Conservation (phyloP, 768 basidiomycete species). For the Infundibulicybe gibba region DNA sequence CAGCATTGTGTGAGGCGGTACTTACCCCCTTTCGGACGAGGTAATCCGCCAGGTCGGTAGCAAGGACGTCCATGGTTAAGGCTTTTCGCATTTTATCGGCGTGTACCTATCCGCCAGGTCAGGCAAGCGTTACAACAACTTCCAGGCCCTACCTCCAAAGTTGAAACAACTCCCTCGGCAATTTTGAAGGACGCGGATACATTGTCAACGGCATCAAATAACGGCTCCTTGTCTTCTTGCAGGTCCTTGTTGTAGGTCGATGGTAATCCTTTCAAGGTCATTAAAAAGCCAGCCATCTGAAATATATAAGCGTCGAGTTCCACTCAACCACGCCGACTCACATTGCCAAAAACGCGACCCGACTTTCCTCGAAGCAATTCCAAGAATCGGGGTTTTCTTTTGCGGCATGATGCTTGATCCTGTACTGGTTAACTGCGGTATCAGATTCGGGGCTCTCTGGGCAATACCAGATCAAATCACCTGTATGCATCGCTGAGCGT, state of each 20-base stretch:
- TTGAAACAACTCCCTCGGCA: constrained; percentile 91
- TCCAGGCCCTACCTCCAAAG: constrained; percentile 66
- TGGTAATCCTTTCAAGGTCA: constrained; percentile 95
- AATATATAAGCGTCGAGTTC: constrained; percentile 4
- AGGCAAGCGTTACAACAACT: not conserved
- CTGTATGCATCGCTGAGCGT: constrained; percentile 97
- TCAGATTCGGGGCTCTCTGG: not conserved
- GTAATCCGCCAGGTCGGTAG: constrained; percentile 98
- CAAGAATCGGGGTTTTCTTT: constrained; percentile 98
- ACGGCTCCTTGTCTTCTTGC: constrained; percentile 97
- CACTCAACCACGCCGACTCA: constrained; percentile 26
- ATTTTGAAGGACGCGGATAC: constrained; percentile 86
- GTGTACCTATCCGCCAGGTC: constrained; percentile 61
- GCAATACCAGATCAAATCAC: constrained; percentile 30
- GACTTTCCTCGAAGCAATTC: constrained; percentile 95
- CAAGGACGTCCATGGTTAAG: constrained; percentile 95
- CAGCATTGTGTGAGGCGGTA: constrained; percentile 11
- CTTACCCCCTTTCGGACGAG: constrained; percentile 96
- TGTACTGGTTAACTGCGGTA: constrained; percentile 51
- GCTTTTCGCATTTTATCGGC: constrained; percentile 86
- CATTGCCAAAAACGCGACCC: constrained; percentile 92
- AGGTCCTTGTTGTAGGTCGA: constrained; percentile 99
- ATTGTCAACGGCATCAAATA: constrained; percentile 93
- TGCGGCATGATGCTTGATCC: constrained; percentile 99
- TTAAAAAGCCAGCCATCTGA: constrained; percentile 95